Base-by-base conservation (phyloP, 116 monocot genomes). In the Papilionanthe hybrid region DNA sequence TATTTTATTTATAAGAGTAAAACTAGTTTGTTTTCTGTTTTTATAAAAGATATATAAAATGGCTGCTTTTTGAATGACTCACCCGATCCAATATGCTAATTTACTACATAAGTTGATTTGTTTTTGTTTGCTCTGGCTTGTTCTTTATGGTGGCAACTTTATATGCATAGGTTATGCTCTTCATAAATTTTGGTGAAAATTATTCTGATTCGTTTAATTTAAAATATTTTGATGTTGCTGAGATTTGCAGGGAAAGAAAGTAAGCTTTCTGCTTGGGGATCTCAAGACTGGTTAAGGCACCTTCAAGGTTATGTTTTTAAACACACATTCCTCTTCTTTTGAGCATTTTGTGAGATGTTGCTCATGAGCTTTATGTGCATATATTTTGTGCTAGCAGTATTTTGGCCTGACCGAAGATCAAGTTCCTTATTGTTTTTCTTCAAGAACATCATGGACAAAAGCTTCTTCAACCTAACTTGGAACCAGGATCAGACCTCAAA, bases 221-320 rank as follows among this genome's bases (percentile, higher is more conserved):
- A 49, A 88, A 84, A 60, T 89, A 86, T 53, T 55, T 80, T 75
- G 90, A 86, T 17, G 85, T 86, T 84, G 98, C 93, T 65, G 72
- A 88, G 77, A 53, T 69, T 7, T 93, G 78, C 80, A 94, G 78
- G 92, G 82, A 60, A 85, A 91, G 77, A 78, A 79, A 5, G 78
- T 94, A 57, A 88, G 86, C 77, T 98, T 98, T 89, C 81, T 98
- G 71, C 83, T 98, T 81, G 94, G 93, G 75, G 94, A 94, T 80
- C 53, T 93, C 86, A 87, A 98, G 28, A 85, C 84, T 20, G 91
- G 88, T 85, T 81, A 94, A 83, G 85, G 84, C 78, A 91, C 92
- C 48, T 90, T 98, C 57, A 86, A 98, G 94, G 98, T 94, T 77
- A 79, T 42, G 11, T 65, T 5, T n/a, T 8, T 72, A 41, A 22